Evolutionary conservation across 2,329 filamentous ascomycete species (phyloP).

Genomic region (Trichothecium sympodiale): DNA sequence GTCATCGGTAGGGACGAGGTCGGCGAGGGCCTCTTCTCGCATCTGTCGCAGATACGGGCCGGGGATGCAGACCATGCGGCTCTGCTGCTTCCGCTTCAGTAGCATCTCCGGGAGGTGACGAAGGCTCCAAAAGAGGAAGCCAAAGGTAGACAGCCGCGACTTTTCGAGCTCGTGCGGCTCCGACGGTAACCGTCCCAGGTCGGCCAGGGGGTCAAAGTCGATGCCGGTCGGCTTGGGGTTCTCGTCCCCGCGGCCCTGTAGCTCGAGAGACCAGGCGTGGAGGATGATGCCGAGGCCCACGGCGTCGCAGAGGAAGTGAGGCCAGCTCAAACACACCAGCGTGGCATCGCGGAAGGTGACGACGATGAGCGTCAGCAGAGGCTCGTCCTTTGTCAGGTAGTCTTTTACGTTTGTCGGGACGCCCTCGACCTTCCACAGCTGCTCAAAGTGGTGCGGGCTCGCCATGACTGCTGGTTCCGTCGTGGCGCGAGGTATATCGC

Average conservation of each 20-base stretch:
- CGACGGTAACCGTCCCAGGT: too few relatives aligned
- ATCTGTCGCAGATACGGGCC: slow-evolving; percentile 12
- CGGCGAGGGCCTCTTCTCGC: slow-evolving; percentile 13
- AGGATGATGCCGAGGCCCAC: slow-evolving; percentile 30
- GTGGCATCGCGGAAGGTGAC: slow-evolving; percentile 38
- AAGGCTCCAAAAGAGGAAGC: too few relatives aligned
- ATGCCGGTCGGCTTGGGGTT: slow-evolving; percentile 13
- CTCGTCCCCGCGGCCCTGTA: slow-evolving; percentile 29
- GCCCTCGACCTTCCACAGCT: background rate
- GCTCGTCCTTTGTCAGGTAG: slow-evolving; percentile 27
- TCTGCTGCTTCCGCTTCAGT: slow-evolving; percentile 11
- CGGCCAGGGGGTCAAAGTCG: too few relatives aligned
- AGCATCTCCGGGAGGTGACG: too few relatives aligned
- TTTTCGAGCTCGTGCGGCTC: too few relatives aligned
- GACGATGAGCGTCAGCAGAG: slow-evolving; percentile 35
- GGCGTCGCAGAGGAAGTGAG: slow-evolving; percentile 36
- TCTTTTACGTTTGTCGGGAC: slow-evolving; percentile 20
- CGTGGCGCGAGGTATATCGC: too few relatives aligned
- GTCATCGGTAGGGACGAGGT: slow-evolving; percentile 9
- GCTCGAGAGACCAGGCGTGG: slow-evolving; percentile 30
- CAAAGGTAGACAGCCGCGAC: too few relatives aligned
- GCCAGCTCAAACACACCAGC: slow-evolving; percentile 31
- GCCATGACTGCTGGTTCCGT: too few relatives aligned
- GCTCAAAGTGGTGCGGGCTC: too few relatives aligned
- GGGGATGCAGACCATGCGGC: slow-evolving; percentile 24